Evolutionary conservation across 371 early-diverging fungal genomes (phyloP), one percentile per base, ranked within the genome.

Genomic region (Mortierella sp.): DNA sequence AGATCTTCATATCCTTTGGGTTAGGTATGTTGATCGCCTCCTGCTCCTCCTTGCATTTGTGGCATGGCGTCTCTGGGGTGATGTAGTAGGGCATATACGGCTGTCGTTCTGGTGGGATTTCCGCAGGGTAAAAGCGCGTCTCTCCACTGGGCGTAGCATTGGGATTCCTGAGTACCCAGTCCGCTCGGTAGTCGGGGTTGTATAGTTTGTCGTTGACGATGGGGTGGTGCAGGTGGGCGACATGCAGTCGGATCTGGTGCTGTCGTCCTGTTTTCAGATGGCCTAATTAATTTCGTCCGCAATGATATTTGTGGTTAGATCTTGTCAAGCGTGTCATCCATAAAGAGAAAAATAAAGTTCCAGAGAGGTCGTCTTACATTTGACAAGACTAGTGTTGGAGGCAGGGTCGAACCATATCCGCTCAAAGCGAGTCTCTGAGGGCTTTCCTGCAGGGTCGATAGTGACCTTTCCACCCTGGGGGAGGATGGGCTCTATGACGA

Each of bases 221-320:
- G 0, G 84, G 84, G 19, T 83, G 84, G 7, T 67, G 44, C 16
- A 83, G 37, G 31, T 79, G 67, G 5, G 84, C 84, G 4, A 53
- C 73, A 52, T 83, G 84, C 8, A 83, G 79, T 4, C 84, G 79
- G 44, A 83, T 83, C 65, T 83, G 84, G 29, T 83, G 84, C n/a
- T 83, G 84, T 14, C 84, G 31, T 29, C 84, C 84, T 24, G 84
- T 83, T 4, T 71, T 64, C 45, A 83, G 44, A 44, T 47, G 53
- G 64, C 80, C 80, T 80, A 50, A 1, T 7, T 61, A 61, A 22
- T 61, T 61, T 19, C 1, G 3, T 37, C 58, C 61, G 19, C 22
- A 48, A 22, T 22, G n/a, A 8, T 48, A 5, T 48, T 5, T 5
- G 6, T 48, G 3, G 48, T 48, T n/a, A 48, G 48, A 4, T 22